phyloP scores from a whole-genome alignment of 2,329 filamentous ascomycete species.

The Fusarium sp. region DNA sequence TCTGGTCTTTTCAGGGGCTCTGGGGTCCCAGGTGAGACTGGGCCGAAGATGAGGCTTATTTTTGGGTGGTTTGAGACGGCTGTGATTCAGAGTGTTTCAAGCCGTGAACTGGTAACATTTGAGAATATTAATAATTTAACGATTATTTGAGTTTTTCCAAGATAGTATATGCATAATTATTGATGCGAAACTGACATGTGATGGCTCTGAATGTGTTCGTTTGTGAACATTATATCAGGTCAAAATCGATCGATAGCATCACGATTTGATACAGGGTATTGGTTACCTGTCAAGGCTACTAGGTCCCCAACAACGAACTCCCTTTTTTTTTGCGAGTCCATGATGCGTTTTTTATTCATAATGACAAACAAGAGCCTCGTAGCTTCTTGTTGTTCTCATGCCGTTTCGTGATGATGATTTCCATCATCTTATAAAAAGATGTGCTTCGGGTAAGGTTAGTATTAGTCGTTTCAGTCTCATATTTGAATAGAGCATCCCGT shows the following conservation, averaged over 20 bases:
- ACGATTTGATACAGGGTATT: neutral
- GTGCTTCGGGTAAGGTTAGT: neutral
- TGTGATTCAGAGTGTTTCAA: slow-evolving; percentile 19
- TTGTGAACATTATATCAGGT: neutral
- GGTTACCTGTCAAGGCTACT: neutral
- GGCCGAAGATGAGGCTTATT: slow-evolving; percentile 27
- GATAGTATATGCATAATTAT: neutral
- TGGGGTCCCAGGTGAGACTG: slow-evolving; percentile 8
- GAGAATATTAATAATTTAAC: neutral
- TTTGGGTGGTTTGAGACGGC: slow-evolving; percentile 25
- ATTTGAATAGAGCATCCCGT: too few relatives aligned
- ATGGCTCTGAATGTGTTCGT: neutral
- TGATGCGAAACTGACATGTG: neutral
- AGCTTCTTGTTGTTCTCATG: neutral
- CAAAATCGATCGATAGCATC: neutral
- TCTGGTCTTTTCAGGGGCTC: slow-evolving; percentile 31
- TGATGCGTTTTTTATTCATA: neutral
- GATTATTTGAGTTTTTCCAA: neutral
- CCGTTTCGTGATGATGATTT: neutral
- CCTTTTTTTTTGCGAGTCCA: neutral
- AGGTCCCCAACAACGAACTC: neutral
- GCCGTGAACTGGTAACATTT: neutral
- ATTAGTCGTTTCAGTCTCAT: neutral
- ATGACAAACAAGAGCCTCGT: neutral
- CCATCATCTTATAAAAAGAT: neutral